Base-by-base conservation (phyloP, 108 stramenopile species). In the Cyclostephanos tholiformis region DNA sequence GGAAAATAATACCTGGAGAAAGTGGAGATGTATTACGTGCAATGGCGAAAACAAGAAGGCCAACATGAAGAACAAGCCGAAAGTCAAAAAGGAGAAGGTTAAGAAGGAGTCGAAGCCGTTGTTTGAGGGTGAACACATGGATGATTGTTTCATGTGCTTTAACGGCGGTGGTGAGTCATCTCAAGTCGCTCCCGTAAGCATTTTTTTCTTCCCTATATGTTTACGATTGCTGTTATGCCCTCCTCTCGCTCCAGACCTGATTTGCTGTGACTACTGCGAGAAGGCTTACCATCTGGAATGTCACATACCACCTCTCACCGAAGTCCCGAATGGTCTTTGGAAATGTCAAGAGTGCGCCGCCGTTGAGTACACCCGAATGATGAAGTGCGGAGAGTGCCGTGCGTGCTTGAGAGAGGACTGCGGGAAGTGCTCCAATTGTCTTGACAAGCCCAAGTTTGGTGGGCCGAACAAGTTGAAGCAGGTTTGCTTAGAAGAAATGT, bases 271-370 rank as follows among this genome's bases (percentile, higher is more conserved):
- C 35, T 83, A 41, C 39, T 83, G 82, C 43, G 49, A 51, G 20
- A 82, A 82, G 51, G 59, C 71, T 0, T 82, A 70, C 38, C 81
- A 82, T 26, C 14, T 73, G 17, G 19, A 68, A 13, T 83, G 82
- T 50, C 82, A 83, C 35, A 63, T 83, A 49, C 82, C 82, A 39
- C 73, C 82, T 13, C 73, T 83, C 36, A 39, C 38, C 8, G 19
- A 39, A 29, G 51, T 83, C 30, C 82, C 82, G 19, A 57, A 26
- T 0, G 73, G 70, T 13, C 55, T 36, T 26, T 83, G 82, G 82
- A 83, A 83, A 23, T 83, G 82, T 52, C 74, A 72, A 22, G 82
- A 83, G 51, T 83, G 82, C 38, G 72, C 77, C 36, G 82, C 82
- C 13, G 36, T 69, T 2, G 66, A 73, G 53, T 74, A 74, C 61